A percentile compares a stretch with the other conserved stretches of the same genome.
Conservation (phyloP, 1,284 basidiomycete species). For the Bjerkandera adusta region DNA sequence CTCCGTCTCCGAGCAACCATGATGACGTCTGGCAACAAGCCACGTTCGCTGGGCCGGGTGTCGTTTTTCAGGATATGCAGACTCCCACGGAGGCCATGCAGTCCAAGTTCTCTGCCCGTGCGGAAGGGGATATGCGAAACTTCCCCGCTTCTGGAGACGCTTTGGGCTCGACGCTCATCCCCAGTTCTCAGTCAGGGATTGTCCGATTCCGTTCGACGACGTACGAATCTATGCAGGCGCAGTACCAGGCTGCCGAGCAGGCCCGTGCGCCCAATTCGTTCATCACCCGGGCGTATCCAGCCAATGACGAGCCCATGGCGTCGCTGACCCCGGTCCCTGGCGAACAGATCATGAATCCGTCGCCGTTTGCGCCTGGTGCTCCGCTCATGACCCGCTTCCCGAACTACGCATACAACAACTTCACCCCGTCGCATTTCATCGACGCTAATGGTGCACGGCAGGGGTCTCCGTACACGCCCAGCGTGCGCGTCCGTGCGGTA, state of each 20-base stretch:
- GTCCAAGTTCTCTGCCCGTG: not conserved
- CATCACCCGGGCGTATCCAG: no score
- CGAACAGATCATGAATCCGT: slow-evolving; percentile 14
- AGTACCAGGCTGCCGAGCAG: no score
- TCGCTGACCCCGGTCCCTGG: not conserved
- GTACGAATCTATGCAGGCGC: slow-evolving; percentile 1
- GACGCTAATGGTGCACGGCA: no score
- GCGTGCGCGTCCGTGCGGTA: no score
- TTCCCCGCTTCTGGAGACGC: not conserved
- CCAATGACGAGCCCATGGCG: not conserved
- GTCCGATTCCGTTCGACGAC: slow-evolving; percentile 13
- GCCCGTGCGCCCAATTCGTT: no score
- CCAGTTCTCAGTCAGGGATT: not conserved
- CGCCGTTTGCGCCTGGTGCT: slow-evolving; percentile 15
- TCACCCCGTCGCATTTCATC: slow-evolving; percentile 5
- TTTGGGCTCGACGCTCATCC: not conserved
- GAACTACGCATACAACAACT: slow-evolving; percentile 5
- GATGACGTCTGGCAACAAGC: slow-evolving; percentile 16
- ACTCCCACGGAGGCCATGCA: slow-evolving; percentile 5
- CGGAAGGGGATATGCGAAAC: not conserved
- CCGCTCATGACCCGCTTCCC: slow-evolving; percentile 7
- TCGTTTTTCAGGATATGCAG: slow-evolving; percentile 15
- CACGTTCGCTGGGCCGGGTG: slow-evolving; percentile 16
- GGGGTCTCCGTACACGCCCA: no score
- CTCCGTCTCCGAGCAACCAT: slow-evolving; percentile 27